Percentiles rank a stretch among this genome's conserved stretches.
Evolutionary conservation across 2,329 filamentous ascomycete genomes (phyloP).

Genomic region (Onygena corvina): DNA sequence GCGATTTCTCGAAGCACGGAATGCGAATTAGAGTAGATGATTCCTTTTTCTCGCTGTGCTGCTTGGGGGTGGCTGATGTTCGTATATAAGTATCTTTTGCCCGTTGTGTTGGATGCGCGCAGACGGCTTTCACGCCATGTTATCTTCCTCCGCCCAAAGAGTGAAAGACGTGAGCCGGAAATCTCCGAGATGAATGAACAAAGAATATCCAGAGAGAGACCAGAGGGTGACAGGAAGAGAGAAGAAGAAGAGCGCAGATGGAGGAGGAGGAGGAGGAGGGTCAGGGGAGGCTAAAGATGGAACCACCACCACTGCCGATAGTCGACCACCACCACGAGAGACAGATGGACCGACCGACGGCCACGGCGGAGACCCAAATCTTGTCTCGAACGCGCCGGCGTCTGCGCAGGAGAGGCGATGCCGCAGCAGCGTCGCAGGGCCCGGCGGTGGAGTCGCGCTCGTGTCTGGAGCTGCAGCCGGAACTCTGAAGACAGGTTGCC

Average conservation of each 20-base stretch:
- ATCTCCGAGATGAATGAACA: too few species aligned
- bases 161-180: too few species aligned
- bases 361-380: too few species aligned
- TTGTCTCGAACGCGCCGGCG: too few species aligned
- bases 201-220: neutral
- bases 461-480: neutral
- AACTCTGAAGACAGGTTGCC: neutral
- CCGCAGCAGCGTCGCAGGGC: too few species aligned
- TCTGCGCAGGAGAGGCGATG: too few species aligned
- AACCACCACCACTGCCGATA: too few species aligned
- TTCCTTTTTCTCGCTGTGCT: neutral
- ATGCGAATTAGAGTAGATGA: slow-evolving; percentile 2
- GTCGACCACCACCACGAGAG: too few species aligned
- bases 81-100: neutral
- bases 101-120: neutral
- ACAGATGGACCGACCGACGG: too few species aligned
- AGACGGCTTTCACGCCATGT: too few species aligned
- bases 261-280: neutral
- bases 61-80: slow-evolving; percentile 3
- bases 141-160: too few species aligned
- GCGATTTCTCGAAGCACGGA: slow-evolving; percentile 1
- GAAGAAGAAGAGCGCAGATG: neutral
- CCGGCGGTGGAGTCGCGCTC: neutral
- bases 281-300: neutral
- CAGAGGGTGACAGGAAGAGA: neutral